Evolutionary conservation across 495 filamentous ascomycete genomes (phyloP).

Genomic region (Gamarada debralockiae): DNA sequence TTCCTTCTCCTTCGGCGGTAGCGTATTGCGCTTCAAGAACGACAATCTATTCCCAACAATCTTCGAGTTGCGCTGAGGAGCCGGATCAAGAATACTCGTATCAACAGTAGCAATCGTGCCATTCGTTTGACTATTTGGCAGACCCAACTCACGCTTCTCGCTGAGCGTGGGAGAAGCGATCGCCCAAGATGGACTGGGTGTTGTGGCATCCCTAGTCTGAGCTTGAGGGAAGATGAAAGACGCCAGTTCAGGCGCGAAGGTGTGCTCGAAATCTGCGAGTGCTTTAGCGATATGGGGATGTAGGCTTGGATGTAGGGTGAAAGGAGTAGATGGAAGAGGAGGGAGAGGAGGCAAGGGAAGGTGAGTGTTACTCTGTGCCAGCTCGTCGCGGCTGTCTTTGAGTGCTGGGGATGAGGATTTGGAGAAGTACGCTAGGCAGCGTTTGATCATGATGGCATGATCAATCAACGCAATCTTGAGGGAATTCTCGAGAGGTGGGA

Average conservation of each 20-base stretch:
- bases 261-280: constrained; percentile 51
- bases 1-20: not conserved
- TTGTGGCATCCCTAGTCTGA: not conserved
- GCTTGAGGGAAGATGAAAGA: constrained; percentile 38
- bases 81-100: constrained; percentile 18
- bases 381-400: constrained; percentile 31
- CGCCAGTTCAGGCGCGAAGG: constrained; percentile 59
- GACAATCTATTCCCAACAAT: not conserved
- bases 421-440: constrained; percentile 68
- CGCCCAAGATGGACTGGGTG: constrained; percentile 7
- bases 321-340: constrained; percentile 23
- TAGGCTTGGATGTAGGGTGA: constrained; percentile 4
- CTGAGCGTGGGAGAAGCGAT: constrained; percentile 2
- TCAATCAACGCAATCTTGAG: constrained; percentile 84
- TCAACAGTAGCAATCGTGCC: constrained; percentile 13
- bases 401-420: constrained; percentile 26
- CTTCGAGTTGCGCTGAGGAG: constrained; percentile 3
- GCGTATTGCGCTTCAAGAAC: constrained; percentile 2
- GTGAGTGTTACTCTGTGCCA: constrained; percentile 35
- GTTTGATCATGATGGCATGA: constrained; percentile 82
- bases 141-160: not conserved
- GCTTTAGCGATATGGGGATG: constrained; percentile 2
- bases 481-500: constrained; percentile 73
- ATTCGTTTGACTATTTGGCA: constrained; percentile 14
- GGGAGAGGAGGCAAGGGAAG: not conserved